Evolutionary conservation across 805 yeast species (phyloP).

Genomic region (Teunomyces cretensis): DNA sequence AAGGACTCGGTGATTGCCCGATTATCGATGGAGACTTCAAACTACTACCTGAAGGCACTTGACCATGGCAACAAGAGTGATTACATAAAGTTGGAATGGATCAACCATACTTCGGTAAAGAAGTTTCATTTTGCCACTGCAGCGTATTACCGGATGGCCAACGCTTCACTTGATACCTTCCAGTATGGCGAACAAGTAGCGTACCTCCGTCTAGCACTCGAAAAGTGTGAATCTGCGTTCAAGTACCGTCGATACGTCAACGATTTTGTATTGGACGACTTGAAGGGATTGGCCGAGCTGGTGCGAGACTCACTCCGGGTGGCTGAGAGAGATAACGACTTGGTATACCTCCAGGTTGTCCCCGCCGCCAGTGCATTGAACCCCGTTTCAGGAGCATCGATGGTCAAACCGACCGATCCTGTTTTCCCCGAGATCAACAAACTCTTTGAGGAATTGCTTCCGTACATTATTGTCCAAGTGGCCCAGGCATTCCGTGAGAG

Average conservation of each 20-base stretch:
- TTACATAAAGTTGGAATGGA: constrained; percentile 59
- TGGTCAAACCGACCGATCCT: constrained; percentile 52
- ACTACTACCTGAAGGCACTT: constrained; percentile 51
- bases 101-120: constrained; percentile 59
- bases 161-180: constrained; percentile 44
- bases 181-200: constrained; percentile 75
- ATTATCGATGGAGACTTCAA: constrained; percentile 62
- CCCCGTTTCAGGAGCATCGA: constrained; percentile 46
- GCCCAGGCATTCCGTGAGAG: constrained; percentile 70
- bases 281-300: constrained; percentile 47
- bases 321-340: constrained; percentile 77
- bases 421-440: constrained; percentile 17
- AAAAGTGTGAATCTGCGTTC: constrained; percentile 35
- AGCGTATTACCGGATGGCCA: constrained; percentile 62
- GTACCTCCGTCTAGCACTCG: constrained; percentile 45
- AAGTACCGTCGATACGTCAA: constrained; percentile 42
- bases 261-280: constrained; percentile 49
- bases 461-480: constrained; percentile 62
- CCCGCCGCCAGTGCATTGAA: constrained; percentile 45
- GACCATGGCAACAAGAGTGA: constrained; percentile 43
- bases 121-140: constrained; percentile 67
- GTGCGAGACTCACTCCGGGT: constrained; percentile 46
- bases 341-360: constrained; percentile 68
- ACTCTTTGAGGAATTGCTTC: constrained; percentile 63
- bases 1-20: constrained; percentile 64